Evolutionary conservation across 2,329 filamentous ascomycete species (phyloP).

Genomic region (Dactylonectria macrodidyma): DNA sequence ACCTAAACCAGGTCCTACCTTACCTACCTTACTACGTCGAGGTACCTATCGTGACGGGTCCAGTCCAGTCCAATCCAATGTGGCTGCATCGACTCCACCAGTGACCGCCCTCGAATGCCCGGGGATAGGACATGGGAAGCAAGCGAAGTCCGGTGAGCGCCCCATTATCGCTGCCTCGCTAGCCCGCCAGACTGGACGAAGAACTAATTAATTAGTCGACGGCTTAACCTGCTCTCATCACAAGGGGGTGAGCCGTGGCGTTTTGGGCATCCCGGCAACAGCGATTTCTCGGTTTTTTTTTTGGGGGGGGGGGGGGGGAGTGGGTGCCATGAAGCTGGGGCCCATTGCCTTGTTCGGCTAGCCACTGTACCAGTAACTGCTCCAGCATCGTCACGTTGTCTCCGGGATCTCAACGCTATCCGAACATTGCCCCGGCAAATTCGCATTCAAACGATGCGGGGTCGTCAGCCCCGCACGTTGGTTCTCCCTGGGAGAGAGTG

Average conservation of each 20-base stretch:
- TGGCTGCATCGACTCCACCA: slow-evolving; percentile 23
- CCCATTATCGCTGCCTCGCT: slow-evolving; percentile 7
- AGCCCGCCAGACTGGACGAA: slow-evolving; percentile 5
- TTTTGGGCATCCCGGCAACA: not conserved
- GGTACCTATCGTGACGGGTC: too few relatives aligned
- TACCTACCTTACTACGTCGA: too few relatives aligned
- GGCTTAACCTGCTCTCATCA: slow-evolving; percentile 10
- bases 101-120: slow-evolving; percentile 1
- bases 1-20: too few relatives aligned
- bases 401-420: not conserved
- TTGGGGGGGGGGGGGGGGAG: not conserved
- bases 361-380: not conserved
- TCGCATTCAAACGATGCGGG: slow-evolving; percentile 1
- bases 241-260: slow-evolving; percentile 13
- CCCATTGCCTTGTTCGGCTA: slow-evolving; percentile 1
- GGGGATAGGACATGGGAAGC: slow-evolving; percentile 15
- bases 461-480: not conserved
- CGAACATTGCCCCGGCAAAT: slow-evolving; percentile 10
- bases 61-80: not conserved
- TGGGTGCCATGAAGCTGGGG: slow-evolving; percentile 7
- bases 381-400: not conserved
- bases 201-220: not conserved
- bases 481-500: not conserved
- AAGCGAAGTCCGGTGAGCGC: not conserved
- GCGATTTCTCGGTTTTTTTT: not conserved